A percentile compares a stretch with the other conserved stretches of the same genome.
phyloP scores from a whole-genome alignment of 148 eudicot genomes.

The Chenopodium suecicum region DNA sequence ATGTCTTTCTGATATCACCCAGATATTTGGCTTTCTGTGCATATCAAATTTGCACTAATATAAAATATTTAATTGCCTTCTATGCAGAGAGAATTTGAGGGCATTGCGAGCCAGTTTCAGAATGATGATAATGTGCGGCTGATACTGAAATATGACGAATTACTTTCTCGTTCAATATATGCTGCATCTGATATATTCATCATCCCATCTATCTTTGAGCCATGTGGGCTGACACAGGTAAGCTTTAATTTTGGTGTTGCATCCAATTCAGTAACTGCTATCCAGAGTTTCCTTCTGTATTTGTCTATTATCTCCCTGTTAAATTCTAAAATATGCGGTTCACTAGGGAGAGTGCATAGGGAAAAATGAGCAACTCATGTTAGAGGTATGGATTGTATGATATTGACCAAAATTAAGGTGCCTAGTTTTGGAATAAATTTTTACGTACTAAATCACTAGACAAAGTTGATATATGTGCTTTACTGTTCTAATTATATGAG shows the following conservation, averaged over 20 bases:
- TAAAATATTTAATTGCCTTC: constrained; percentile 7
- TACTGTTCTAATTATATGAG: background rate
- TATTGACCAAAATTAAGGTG: background rate
- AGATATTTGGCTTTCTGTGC: background rate
- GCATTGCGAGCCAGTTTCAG: constrained; percentile 66
- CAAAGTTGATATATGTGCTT: background rate
- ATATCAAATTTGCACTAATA: background rate
- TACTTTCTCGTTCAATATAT: constrained; percentile 78
- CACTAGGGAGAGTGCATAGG: background rate
- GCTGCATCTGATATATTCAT: constrained; percentile 92
- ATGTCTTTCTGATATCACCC: background rate
- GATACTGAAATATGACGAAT: constrained; percentile 82
- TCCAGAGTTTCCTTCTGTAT: background rate
- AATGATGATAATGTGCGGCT: constrained; percentile 64
- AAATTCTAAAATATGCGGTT: background rate
- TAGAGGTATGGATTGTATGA: background rate
- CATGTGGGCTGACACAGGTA: constrained; percentile 99
- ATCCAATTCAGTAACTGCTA: constrained; percentile 3
- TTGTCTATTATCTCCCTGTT: background rate
- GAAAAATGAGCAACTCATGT: background rate
- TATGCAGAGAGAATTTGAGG: constrained; percentile 84
- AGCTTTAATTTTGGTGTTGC: constrained; percentile 2
- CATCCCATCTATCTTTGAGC: constrained; percentile 96
- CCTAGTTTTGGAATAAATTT: background rate
- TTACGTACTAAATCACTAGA: background rate